Conservation (phyloP, 2,329 filamentous ascomycete genomes). For the Trichocomaceae sp. region DNA sequence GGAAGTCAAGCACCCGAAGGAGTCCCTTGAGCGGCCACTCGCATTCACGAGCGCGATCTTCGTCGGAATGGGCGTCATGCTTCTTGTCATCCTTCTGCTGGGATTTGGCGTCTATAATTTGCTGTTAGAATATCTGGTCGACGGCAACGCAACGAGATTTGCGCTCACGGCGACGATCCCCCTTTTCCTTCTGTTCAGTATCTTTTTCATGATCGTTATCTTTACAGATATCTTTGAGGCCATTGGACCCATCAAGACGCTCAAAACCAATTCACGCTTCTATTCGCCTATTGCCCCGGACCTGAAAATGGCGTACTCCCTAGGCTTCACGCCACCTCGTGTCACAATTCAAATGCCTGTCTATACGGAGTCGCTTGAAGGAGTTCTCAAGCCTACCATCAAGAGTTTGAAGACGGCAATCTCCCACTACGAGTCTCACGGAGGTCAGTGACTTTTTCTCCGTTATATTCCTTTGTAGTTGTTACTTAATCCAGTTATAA, state of each 20-base stretch:
- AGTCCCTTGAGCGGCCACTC: conserved; percentile 40
- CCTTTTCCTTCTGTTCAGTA: conserved; percentile 32
- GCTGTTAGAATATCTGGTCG: conserved; percentile 35
- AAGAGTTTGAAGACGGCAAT: conserved; percentile 52
- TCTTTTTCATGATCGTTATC: conserved; percentile 48
- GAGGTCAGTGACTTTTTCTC: conserved; percentile 1
- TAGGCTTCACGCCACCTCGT: conserved; percentile 27
- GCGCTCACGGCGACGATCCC: conserved; percentile 27
- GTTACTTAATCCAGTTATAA: conserved; percentile 32
- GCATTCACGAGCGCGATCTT: conserved; percentile 34
- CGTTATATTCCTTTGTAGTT: conserved; percentile 14
- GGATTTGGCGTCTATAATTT: conserved; percentile 36
- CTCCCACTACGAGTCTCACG: conserved; percentile 47
- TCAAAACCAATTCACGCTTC: conserved; percentile 41
- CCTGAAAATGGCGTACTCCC: conserved; percentile 15
- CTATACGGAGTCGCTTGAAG: conserved; percentile 73
- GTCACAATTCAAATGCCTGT: conserved; percentile 78
- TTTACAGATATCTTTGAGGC: conserved; percentile 46
- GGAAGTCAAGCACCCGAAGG: conserved; percentile 22
- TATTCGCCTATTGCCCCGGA: conserved; percentile 31
- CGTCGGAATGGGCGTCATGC: conserved; percentile 33
- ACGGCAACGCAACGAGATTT: conserved; percentile 27
- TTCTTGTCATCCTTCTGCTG: conserved; percentile 35
- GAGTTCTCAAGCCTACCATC: conserved; percentile 57
- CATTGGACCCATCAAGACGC: conserved; percentile 44